Conservation (phyloP, 371 early-diverging fungal species). For the Mucor irregularis region DNA sequence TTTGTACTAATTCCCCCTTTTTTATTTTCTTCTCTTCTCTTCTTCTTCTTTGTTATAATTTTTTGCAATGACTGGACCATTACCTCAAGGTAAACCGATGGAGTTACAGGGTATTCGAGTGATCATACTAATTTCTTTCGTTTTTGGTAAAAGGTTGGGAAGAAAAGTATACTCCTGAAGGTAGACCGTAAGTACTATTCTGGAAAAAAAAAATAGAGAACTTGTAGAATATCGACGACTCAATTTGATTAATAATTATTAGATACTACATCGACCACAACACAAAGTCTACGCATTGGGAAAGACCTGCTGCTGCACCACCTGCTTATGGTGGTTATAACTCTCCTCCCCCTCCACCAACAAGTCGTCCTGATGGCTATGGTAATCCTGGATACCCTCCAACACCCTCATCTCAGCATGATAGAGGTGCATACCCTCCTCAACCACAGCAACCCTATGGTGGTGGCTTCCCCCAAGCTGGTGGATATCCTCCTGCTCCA, state of each 20-base stretch:
- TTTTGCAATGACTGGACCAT: slow-evolving; percentile 36
- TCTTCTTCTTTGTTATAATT: neutral
- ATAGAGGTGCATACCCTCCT: slow-evolving; percentile 2
- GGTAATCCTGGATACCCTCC: slow-evolving; percentile 13
- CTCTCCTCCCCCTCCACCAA: slow-evolving; percentile 11
- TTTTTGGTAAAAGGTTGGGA: slow-evolving; percentile 48
- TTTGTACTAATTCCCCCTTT: neutral
- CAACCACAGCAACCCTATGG: slow-evolving; percentile 16
- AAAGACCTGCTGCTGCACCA: slow-evolving; percentile 44
- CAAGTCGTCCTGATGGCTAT: slow-evolving; percentile 1
- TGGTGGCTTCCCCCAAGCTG: slow-evolving; percentile 1
- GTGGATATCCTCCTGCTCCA: slow-evolving; percentile 1
- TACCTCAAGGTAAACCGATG: slow-evolving; percentile 38
- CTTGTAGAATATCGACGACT: neutral
- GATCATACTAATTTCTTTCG: neutral
- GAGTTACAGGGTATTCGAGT: too few relatives aligned
- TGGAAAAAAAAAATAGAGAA: too few relatives aligned
- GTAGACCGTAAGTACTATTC: slow-evolving; percentile 44
- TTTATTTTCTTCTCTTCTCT: neutral
- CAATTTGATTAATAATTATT: too few relatives aligned
- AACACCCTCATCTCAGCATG: neutral
- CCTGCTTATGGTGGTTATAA: slow-evolving; percentile 23
- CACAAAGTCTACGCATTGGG: slow-evolving; percentile 60
- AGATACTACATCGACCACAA: slow-evolving; percentile 63
- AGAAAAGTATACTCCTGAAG: slow-evolving; percentile 41